Evolutionary conservation across 2,329 filamentous ascomycete species (phyloP).

Genomic region (Volutella citrinella): DNA sequence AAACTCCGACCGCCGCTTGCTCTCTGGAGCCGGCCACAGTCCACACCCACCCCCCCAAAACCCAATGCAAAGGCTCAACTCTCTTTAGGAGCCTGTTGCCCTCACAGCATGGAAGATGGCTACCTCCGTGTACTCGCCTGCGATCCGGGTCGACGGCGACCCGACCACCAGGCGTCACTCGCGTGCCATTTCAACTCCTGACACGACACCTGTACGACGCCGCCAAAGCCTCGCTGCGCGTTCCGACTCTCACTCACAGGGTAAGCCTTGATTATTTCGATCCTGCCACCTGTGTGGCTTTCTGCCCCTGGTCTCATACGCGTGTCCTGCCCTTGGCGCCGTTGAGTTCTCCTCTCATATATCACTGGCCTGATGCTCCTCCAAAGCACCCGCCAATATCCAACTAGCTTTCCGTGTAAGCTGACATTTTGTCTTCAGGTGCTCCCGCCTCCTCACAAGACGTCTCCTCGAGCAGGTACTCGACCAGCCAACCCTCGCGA

Average conservation of each 20-base stretch:
- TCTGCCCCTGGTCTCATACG: too few species aligned
- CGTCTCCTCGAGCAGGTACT: constrained; percentile 23
- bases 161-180: constrained; percentile 22
- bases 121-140: constrained; percentile 26
- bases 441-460: constrained; percentile 19
- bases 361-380: neutral
- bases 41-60: constrained; percentile 13
- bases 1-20: constrained; percentile 18
- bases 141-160: constrained; percentile 25
- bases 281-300: too few species aligned
- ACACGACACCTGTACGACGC: constrained; percentile 17
- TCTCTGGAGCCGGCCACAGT: constrained; percentile 25
- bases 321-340: too few species aligned
- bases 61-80: constrained; percentile 11
- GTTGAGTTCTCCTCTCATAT: neutral
- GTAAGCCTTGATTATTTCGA: too few species aligned
- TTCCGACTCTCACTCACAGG: constrained; percentile 29
- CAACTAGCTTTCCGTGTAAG: constrained; percentile 17
- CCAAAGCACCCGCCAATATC: neutral
- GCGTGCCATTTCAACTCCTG: constrained; percentile 21
- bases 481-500: constrained; percentile 37
- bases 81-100: constrained; percentile 20
- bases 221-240: constrained; percentile 23
- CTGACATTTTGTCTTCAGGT: constrained; percentile 22
- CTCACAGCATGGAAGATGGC: constrained; percentile 37